Base-by-base conservation (phyloP, 352 stramenopile species). In the Phytophthora sansomeana region DNA sequence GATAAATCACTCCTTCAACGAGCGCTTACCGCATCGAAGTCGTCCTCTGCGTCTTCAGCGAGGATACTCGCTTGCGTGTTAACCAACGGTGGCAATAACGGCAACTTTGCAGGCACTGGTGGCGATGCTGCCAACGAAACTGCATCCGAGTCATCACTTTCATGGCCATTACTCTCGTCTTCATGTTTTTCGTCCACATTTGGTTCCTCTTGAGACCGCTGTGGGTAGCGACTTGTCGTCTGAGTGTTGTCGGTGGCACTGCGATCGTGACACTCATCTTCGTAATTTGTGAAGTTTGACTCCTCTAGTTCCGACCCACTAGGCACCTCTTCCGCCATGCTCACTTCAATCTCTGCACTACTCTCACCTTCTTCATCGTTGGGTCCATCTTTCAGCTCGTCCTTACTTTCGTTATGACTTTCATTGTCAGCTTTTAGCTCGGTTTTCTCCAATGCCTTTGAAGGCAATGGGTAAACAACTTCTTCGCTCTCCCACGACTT, bases 261-360 rank as follows among this genome's bases (percentile, higher is more conserved):
- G 30, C 58, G 19, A 47, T 74, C 53, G 55, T 46, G 53, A 33
- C 58, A 58, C n/a, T 59, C 55, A 41, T 52, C 46, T 7, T 68
- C 63, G 7, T 58, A 49, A 16, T 67, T 69, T 17, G 66, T 65
- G 36, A 38, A 74, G 16, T 86, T 76, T 17, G 82, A 91, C 44
- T 90, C 78, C 26, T 79, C 80, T 8, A 87, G 43, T 41, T 90
- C 83, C 0, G 81, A 92, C 6, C 52, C 78, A 60, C 80, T 91
- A 21, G 64, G 67, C 5, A 89, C 63, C 17, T 89, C 81, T 56
- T 90, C 81, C 1, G 62, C 74, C 58, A 87, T 75, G 33, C 77
- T 87, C 13, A 74, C 78, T 21, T 87, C 80, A 5, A 85, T 58
- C 3, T 83, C 69, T 6, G 63, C 78, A 7, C 73, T 74, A n/a